Evolutionary conservation across 2,329 filamentous ascomycete genomes (phyloP).

Genomic region (Didymella glomerata): DNA sequence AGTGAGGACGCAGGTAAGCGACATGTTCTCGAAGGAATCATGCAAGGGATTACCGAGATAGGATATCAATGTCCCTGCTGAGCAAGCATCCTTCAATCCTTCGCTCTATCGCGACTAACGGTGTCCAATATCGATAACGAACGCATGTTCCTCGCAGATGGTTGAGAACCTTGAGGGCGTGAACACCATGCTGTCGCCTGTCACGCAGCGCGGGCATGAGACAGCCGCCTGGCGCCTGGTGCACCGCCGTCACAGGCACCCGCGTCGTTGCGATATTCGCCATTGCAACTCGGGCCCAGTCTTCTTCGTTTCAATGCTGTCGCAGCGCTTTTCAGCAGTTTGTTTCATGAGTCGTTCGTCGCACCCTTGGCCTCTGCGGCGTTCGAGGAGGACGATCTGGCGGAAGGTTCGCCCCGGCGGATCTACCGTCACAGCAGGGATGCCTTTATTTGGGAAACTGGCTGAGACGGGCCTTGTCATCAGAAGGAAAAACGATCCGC

Average conservation of each 20-base stretch:
- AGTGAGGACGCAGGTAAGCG: conserved; percentile 7
- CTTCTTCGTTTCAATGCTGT: background rate
- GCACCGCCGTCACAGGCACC: background rate
- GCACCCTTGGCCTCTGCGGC: background rate
- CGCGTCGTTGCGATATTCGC: background rate
- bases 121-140: background rate
- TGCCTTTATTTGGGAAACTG: background rate
- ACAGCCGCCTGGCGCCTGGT: background rate
- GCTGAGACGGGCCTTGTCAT: conserved; percentile 9
- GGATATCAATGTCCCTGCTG: conserved; percentile 1
- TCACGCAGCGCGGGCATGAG: background rate
- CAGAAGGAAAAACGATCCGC: conserved; percentile 12
- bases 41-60: conserved; percentile 8
- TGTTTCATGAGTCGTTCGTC: background rate
- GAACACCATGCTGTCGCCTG: conserved; percentile 1
- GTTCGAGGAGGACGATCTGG: background rate
- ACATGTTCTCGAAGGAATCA: conserved; percentile 8
- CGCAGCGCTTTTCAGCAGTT: background rate
- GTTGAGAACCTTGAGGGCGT: background rate
- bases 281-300: too few species aligned
- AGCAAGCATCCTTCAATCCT: conserved; percentile 8
- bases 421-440: conserved; percentile 8
- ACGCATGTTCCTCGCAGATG: background rate
- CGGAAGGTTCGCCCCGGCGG: conserved; percentile 9
- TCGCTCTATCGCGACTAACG: background rate